phyloP scores from a whole-genome alignment of 2,329 filamentous ascomycete species.

The Magnaporthales sp. region DNA sequence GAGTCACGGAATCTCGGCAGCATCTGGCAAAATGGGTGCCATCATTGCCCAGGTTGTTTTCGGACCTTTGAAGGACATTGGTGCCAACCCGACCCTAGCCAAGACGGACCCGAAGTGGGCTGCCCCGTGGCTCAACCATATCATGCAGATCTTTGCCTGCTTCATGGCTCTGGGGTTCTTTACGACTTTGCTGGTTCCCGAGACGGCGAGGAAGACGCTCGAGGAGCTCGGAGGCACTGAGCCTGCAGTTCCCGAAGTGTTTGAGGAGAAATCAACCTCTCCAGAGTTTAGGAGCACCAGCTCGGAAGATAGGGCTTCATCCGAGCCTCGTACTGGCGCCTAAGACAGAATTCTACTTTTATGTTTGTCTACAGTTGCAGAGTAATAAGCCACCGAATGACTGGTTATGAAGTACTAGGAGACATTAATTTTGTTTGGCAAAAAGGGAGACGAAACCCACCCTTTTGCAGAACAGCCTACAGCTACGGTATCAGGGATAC shows the following conservation, averaged over 20 bases:
- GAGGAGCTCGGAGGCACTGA: conserved; percentile 41
- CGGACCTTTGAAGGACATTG: conserved; percentile 39
- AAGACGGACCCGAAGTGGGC: conserved; percentile 18
- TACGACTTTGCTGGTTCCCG: conserved; percentile 61
- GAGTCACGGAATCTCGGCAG: conserved; percentile 48
- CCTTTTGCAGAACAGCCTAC: background rate
- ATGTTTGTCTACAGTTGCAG: background rate
- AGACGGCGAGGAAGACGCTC: conserved; percentile 67
- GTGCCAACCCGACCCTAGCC: conserved; percentile 24
- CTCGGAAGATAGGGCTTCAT: background rate
- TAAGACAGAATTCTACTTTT: background rate
- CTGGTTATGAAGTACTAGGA: too few species aligned
- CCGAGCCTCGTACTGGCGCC: background rate
- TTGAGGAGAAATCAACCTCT: background rate
- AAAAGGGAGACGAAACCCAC: background rate
- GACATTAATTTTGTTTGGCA: background rate
- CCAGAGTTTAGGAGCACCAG: background rate
- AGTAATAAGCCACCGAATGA: background rate
- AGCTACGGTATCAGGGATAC: background rate
- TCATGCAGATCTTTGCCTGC: conserved; percentile 64
- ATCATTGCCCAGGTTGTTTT: conserved; percentile 51
- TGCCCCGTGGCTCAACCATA: conserved; percentile 65
- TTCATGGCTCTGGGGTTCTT: conserved; percentile 69
- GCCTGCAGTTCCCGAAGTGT: background rate
- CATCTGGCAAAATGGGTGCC: conserved; percentile 45